Evolutionary conservation across 495 filamentous ascomycete species (phyloP).

Genomic region (Aspergillus leporis): DNA sequence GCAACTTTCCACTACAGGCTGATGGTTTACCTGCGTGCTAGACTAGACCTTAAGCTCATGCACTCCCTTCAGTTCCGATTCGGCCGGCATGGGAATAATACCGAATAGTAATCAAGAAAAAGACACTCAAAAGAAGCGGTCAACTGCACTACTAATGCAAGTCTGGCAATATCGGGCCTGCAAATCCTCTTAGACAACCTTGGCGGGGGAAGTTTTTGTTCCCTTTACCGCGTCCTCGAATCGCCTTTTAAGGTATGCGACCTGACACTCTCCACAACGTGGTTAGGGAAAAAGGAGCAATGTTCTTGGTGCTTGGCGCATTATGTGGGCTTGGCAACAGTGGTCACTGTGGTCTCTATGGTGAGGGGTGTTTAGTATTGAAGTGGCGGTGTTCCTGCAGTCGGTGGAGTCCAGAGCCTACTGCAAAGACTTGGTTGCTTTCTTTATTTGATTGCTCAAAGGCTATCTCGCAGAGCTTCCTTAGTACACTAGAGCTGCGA

Average conservation of each 20-base stretch:
- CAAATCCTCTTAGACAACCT: background rate
- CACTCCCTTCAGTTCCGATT: slow-evolving; percentile 1
- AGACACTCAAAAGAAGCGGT: background rate
- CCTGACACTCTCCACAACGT: slow-evolving; percentile 24
- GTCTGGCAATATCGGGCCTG: background rate
- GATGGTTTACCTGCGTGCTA: background rate
- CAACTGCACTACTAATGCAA: background rate
- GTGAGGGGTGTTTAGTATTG: slow-evolving; percentile 10
- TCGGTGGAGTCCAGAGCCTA: slow-evolving; percentile 11
- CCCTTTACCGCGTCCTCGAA: background rate
- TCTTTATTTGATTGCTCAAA: slow-evolving; percentile 2
- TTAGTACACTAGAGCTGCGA: slow-evolving; percentile 1
- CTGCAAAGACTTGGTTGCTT: slow-evolving; percentile 8
- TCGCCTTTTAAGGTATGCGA: slow-evolving; percentile 10
- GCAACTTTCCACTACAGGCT: slow-evolving; percentile 2
- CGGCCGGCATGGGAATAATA: background rate
- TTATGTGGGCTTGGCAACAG: slow-evolving; percentile 23
- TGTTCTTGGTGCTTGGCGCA: slow-evolving; percentile 24
- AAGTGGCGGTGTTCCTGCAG: slow-evolving; percentile 32
- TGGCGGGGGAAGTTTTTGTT: background rate
- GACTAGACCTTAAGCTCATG: background rate
- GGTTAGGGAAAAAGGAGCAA: slow-evolving; percentile 23
- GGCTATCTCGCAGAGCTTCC: slow-evolving; percentile 10
- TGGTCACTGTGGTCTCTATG: slow-evolving; percentile 13
- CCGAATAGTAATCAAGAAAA: background rate